These are phyloP conservation scores for Leptomonas pyrrhocoris DNA, from an alignment of 208 protist species.

Conservation along the genomic window DNA sequence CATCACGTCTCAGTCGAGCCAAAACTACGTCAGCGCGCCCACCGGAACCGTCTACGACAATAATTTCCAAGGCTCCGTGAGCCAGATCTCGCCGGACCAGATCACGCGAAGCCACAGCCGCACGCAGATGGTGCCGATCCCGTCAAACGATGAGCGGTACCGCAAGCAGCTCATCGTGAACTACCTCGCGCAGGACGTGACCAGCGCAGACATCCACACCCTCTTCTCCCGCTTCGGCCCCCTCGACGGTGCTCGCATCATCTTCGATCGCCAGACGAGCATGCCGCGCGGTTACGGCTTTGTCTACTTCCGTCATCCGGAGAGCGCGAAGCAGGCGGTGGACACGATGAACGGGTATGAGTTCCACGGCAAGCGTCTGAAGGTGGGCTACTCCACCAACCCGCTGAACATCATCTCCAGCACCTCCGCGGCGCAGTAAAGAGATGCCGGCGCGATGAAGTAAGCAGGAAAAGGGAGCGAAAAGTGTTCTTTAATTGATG, in stretches of 20 bases:
- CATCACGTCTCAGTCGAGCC: conserved; percentile 40
- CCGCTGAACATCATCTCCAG: conserved; percentile 70
- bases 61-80: conserved; percentile 28
- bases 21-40: conserved; percentile 34
- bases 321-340: conserved; percentile 62
- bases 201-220: conserved; percentile 53
- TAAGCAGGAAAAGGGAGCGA: neutral
- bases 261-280: conserved; percentile 74
- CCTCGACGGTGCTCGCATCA: conserved; percentile 70
- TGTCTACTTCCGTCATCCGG: conserved; percentile 71
- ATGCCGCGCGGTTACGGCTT: conserved; percentile 76
- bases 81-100: conserved; percentile 25
- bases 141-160: conserved; percentile 65
- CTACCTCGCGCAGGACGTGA: conserved; percentile 74
- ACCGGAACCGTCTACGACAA: conserved; percentile 30
- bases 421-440: conserved; percentile 14
- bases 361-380: conserved; percentile 75
- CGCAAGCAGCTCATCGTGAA: conserved; percentile 85
- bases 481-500: neutral
- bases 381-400: conserved; percentile 81
- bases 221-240: conserved; percentile 77
- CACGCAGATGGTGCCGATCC: conserved; percentile 42
- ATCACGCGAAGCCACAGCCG: conserved; percentile 27
- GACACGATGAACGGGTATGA: conserved; percentile 73
- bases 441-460: conserved; percentile 10